Conservation (phyloP, 495 filamentous ascomycete species). For the Hypoxylon perforatum region DNA sequence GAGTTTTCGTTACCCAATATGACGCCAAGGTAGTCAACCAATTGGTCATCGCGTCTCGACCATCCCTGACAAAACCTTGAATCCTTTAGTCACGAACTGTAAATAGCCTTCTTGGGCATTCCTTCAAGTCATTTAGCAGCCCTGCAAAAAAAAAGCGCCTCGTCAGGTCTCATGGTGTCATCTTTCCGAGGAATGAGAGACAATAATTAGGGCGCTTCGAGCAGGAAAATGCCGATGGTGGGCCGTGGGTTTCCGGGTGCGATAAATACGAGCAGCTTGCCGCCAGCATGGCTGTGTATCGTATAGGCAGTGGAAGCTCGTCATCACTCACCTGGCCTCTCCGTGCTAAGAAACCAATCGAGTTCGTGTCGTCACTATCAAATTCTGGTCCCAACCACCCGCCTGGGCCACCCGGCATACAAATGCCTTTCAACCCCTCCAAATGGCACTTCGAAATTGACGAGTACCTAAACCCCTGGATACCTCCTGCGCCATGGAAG, state of each 20-base stretch:
- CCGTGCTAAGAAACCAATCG: not conserved
- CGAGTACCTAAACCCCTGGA: conserved; percentile 67
- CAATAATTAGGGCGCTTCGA: conserved; percentile 11
- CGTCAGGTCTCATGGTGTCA: conserved; percentile 24
- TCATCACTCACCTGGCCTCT: not conserved
- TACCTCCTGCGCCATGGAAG: conserved; percentile 64
- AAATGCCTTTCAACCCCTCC: conserved; percentile 33
- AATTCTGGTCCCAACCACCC: not conserved
- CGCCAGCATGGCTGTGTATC: conserved; percentile 9
- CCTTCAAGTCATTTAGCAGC: conserved; percentile 1
- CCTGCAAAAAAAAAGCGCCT: not conserved
- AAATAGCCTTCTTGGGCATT: conserved; percentile 17
- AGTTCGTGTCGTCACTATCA: conserved; percentile 6
- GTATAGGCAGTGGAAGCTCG: conserved; percentile 1
- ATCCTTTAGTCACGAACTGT: conserved; percentile 24
- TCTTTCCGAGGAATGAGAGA: conserved; percentile 22
- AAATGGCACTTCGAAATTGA: conserved; percentile 74
- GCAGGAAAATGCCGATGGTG: conserved; percentile 7
- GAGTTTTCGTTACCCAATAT: conserved; percentile 41
- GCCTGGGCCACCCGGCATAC: conserved; percentile 1
- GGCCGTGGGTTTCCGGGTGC: not conserved
- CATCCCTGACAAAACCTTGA: conserved; percentile 25
- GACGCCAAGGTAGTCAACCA: conserved; percentile 29
- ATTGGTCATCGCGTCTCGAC: conserved; percentile 29
- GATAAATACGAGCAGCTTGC: conserved; percentile 22